phyloP scores from a whole-genome alignment of 192 early-diverging fungal species.

The Diversispora epigaea region DNA sequence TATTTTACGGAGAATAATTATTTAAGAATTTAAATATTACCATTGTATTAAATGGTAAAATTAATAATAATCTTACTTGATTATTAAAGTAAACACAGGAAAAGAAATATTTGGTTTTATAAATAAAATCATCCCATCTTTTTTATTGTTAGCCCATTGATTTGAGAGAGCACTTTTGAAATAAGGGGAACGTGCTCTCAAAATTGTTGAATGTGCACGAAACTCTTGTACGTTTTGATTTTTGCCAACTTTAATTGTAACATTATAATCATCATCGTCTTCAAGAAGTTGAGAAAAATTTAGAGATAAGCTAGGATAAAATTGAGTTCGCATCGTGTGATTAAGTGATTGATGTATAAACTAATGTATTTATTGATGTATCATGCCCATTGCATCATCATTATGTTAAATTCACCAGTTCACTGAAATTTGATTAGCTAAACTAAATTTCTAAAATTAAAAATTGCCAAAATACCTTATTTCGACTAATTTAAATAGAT shows the following conservation, averaged over 20 bases:
- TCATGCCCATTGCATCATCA: no score
- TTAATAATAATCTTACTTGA: not conserved
- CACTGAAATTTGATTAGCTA: no score
- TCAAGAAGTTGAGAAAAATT: slow-evolving; percentile 1
- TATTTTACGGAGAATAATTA: not conserved
- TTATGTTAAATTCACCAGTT: no score
- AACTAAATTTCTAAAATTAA: no score
- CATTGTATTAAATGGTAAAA: not conserved
- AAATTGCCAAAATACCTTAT: no score
- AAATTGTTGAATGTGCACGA: slow-evolving; percentile 2
- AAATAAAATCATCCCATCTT: slow-evolving; percentile 20
- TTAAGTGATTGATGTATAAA: no score
- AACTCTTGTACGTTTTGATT: not conserved
- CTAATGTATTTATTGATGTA: no score
- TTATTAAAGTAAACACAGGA: slow-evolving; percentile 7
- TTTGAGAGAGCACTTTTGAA: slow-evolving; percentile 7
- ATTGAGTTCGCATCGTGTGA: not conserved
- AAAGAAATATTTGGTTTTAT: slow-evolving; percentile 28
- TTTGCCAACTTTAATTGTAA: slow-evolving; percentile 16
- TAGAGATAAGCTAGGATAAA: not conserved
- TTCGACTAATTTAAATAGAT: no score
- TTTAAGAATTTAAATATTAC: not conserved
- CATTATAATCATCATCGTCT: not conserved
- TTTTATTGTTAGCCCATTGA: slow-evolving; percentile 9
- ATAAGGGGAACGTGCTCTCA: slow-evolving; percentile 22